Percentiles rank a stretch among this genome's conserved stretches.
Conservation (phyloP, 768 basidiomycete genomes). For the Podaxis sp. region DNA sequence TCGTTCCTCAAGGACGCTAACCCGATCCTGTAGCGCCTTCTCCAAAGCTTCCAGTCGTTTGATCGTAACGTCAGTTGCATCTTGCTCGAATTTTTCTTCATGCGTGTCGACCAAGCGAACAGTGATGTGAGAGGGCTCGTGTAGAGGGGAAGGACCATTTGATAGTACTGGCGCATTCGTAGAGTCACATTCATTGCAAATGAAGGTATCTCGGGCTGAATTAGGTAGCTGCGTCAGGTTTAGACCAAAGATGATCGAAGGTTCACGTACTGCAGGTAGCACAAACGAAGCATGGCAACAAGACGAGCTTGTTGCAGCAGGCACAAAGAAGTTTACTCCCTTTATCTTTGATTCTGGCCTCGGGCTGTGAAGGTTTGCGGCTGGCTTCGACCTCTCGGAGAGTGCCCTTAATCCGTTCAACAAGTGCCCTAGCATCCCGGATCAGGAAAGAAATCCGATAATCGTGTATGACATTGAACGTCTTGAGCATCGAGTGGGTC, state of each 20-base stretch:
- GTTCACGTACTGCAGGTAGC: slow-evolving; percentile 23
- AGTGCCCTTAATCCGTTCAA: slow-evolving; percentile 27
- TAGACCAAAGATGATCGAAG: background rate
- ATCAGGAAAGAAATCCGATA: slow-evolving; percentile 28
- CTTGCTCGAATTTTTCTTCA: slow-evolving; percentile 25
- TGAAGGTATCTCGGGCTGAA: slow-evolving; percentile 30
- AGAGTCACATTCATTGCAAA: slow-evolving; percentile 32
- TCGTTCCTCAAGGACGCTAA: slow-evolving; percentile 25
- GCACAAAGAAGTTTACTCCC: slow-evolving; percentile 19
- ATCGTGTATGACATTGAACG: slow-evolving; percentile 32
- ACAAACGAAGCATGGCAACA: slow-evolving; percentile 27
- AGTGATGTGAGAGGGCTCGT: slow-evolving; percentile 27
- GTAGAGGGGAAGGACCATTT: slow-evolving; percentile 21
- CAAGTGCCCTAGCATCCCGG: slow-evolving; percentile 24
- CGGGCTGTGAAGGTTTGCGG: slow-evolving; percentile 6
- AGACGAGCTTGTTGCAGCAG: slow-evolving; percentile 22
- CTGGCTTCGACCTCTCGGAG: slow-evolving; percentile 24
- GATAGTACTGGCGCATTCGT: slow-evolving; percentile 15
- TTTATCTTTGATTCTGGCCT: background rate
- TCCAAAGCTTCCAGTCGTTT: slow-evolving; percentile 26
- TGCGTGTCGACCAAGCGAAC: slow-evolving; percentile 28
- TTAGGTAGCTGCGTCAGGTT: background rate
- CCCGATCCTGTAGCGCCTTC: slow-evolving; percentile 22
- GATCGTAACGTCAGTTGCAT: slow-evolving; percentile 21
- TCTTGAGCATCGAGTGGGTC: slow-evolving; percentile 32